These are phyloP conservation scores for Alternaria ethzedia DNA, from an alignment of 2,329 filamentous ascomycete genomes.

Conservation along the genomic window DNA sequence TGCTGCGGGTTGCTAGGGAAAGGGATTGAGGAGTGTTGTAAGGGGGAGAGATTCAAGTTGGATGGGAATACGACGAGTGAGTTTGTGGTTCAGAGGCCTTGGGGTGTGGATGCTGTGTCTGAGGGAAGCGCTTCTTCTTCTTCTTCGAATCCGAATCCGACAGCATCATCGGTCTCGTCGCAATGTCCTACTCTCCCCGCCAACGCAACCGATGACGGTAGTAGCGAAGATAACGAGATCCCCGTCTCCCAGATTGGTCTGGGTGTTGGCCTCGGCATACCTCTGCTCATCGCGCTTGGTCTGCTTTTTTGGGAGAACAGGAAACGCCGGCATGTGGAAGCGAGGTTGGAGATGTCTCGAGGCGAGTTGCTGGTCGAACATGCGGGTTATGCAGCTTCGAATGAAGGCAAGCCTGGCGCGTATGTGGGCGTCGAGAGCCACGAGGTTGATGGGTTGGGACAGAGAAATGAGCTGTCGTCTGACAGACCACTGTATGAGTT, in stretches of 20 bases:
- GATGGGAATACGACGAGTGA: neutral
- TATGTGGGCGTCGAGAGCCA: neutral
- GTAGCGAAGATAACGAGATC: neutral
- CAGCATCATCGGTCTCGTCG: neutral
- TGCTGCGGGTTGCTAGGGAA: neutral
- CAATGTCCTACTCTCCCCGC: neutral
- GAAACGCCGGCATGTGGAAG: neutral
- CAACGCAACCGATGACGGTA: neutral
- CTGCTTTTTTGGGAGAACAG: neutral
- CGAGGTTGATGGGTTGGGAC: neutral
- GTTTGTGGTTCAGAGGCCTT: neutral
- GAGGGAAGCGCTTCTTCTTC: neutral
- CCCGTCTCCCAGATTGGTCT: neutral
- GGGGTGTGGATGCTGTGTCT: neutral
- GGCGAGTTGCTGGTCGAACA: neutral
- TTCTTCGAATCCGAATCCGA: neutral
- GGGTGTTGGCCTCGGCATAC: neutral
- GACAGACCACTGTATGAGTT: neutral
- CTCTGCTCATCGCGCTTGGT: constrained; percentile 1
- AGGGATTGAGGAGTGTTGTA: neutral
- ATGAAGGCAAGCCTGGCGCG: neutral
- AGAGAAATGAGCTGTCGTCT: neutral
- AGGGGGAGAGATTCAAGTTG: neutral
- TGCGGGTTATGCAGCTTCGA: neutral
- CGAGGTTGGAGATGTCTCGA: neutral